These are phyloP conservation scores for Salix viminalis DNA, from an alignment of 345 rosid species.

Conservation along the genomic window DNA sequence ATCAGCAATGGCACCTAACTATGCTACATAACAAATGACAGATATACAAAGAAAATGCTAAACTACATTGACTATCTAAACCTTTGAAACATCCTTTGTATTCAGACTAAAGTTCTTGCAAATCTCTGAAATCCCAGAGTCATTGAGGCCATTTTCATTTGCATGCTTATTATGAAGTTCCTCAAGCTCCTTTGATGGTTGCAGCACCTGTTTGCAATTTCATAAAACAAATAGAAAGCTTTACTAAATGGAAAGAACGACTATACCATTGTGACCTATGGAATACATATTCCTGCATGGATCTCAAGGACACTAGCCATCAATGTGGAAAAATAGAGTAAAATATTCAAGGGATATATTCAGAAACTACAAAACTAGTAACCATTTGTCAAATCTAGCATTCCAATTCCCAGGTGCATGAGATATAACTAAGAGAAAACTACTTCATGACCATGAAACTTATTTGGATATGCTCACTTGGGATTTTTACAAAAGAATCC, in stretches of 20 bases:
- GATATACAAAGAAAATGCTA: background rate
- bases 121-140: constrained; percentile 41
- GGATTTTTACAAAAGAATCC: background rate
- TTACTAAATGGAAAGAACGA: background rate
- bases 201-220: constrained; percentile 43
- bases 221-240: background rate
- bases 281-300: background rate
- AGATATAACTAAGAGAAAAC: background rate
- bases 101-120: constrained; percentile 56
- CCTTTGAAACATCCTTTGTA: constrained; percentile 53
- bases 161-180: constrained; percentile 26
- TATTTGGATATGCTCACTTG: background rate
- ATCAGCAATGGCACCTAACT: background rate
- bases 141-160: constrained; percentile 39
- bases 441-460: background rate
- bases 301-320: background rate
- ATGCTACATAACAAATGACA: constrained; percentile 6
- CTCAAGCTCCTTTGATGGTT: constrained; percentile 64
- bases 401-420: background rate
- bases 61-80: constrained; percentile 41
- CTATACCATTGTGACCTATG: background rate
- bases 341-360: background rate
- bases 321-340: background rate
- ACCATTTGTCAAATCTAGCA: background rate
- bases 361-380: background rate